A percentile compares a stretch with the other conserved stretches of the same genome.
Conservation (phyloP, 768 basidiomycete genomes). For the Amanita polypyramis region DNA sequence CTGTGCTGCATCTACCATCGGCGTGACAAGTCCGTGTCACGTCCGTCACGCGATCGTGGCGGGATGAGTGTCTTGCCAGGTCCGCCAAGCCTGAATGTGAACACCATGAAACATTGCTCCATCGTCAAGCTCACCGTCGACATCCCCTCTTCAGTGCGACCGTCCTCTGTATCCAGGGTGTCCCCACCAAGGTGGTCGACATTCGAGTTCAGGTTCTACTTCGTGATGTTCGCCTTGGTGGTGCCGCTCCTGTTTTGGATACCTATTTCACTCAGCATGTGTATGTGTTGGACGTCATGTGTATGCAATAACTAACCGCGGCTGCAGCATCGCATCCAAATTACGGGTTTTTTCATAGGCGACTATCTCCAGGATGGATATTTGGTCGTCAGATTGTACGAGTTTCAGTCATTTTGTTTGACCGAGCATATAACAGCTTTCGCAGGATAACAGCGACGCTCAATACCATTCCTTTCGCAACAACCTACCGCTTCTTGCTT, state of each 20-base stretch:
- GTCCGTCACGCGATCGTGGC: neutral
- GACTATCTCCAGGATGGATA: slow-evolving; percentile 72
- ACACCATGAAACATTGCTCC: neutral
- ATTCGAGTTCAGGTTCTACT: slow-evolving; percentile 74
- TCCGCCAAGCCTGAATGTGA: neutral
- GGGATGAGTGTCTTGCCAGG: neutral
- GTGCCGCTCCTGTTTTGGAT: slow-evolving; percentile 72
- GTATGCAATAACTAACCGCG: slow-evolving; percentile 5
- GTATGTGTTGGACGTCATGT: slow-evolving; percentile 35
- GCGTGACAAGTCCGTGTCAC: slow-evolving; percentile 1
- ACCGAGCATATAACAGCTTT: slow-evolving; percentile 4
- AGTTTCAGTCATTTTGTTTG: slow-evolving; percentile 20
- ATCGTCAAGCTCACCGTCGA: slow-evolving; percentile 41
- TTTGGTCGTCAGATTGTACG: slow-evolving; percentile 71
- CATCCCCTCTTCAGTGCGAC: slow-evolving; percentile 33
- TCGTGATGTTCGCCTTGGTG: slow-evolving; percentile 42
- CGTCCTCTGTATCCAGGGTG: slow-evolving; percentile 14
- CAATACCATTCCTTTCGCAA: slow-evolving; percentile 86
- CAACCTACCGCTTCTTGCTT: slow-evolving; percentile 57
- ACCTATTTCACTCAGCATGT: slow-evolving; percentile 58
- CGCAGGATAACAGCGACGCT: slow-evolving; percentile 82
- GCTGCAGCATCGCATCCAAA: slow-evolving; percentile 65
- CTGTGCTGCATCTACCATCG: neutral
- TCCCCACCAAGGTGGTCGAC: slow-evolving; percentile 64
- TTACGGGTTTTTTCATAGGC: slow-evolving; percentile 45